These are phyloP conservation scores for Delphinella strobiligena DNA, from an alignment of 2,329 filamentous ascomycete species.

Conservation along the genomic window DNA sequence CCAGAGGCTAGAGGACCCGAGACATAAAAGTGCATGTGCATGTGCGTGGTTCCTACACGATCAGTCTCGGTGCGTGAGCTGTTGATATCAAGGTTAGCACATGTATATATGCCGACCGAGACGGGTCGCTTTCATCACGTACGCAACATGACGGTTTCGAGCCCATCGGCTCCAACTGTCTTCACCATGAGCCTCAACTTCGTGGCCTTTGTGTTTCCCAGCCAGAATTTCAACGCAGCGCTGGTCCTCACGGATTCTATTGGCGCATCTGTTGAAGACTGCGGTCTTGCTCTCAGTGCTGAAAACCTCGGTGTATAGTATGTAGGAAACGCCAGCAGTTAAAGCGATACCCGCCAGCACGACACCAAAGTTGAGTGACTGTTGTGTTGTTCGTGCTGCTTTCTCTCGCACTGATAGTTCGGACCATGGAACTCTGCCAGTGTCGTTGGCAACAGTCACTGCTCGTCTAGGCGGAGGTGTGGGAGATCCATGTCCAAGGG, in stretches of 20 bases:
- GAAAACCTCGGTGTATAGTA: constrained; percentile 74
- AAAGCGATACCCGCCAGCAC: constrained; percentile 62
- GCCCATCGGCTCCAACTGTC: constrained; percentile 65
- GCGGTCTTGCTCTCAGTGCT: constrained; percentile 71
- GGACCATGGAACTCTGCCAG: constrained; percentile 69
- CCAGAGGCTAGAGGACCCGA: constrained; percentile 66
- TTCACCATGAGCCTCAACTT: constrained; percentile 74
- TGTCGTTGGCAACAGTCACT: constrained; percentile 77
- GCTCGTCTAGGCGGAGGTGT: constrained; percentile 45
- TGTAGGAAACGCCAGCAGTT: constrained; percentile 65
- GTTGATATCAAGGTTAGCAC: constrained; percentile 1
- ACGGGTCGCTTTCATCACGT: constrained; percentile 12
- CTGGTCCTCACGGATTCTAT: constrained; percentile 61
- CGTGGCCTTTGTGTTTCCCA: constrained; percentile 30
- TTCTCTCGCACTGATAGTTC: constrained; percentile 68
- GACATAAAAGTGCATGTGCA: constrained; percentile 78
- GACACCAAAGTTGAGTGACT: constrained; percentile 76
- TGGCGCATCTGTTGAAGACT: constrained; percentile 78
- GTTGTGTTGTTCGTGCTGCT: constrained; percentile 72
- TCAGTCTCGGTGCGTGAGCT: constrained; percentile 61
- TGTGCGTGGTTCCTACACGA: constrained; percentile 61
- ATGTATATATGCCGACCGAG: neutral
- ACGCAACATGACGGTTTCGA: constrained; percentile 44
- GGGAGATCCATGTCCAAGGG: constrained; percentile 21
- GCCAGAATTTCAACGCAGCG: constrained; percentile 65